A percentile compares a stretch with the other conserved stretches of the same genome.
phyloP scores from a whole-genome alignment of 306 rosid species.

The Medicago arabica region DNA sequence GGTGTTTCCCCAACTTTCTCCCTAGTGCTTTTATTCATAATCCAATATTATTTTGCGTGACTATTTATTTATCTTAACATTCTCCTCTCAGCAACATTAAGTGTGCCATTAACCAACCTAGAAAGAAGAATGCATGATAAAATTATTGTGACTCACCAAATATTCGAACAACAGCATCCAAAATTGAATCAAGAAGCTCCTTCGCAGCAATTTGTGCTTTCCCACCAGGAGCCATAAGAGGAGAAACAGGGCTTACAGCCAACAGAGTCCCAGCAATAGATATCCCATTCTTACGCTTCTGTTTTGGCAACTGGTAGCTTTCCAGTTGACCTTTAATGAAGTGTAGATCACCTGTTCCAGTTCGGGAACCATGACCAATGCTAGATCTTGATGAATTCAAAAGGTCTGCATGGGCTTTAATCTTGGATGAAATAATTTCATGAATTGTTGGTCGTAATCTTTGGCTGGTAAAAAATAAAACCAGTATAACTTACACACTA shows the following conservation, averaged over 20 bases:
- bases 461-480: conserved; percentile 74
- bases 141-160: conserved; percentile 66
- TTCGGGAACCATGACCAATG: conserved; percentile 62
- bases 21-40: conserved; percentile 5
- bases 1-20: conserved; percentile 12
- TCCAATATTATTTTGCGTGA: conserved; percentile 8
- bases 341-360: conserved; percentile 67
- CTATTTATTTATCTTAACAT: neutral
- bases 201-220: conserved; percentile 86
- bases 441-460: conserved; percentile 94
- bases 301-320: conserved; percentile 84
- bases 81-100: conserved; percentile 1
- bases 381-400: conserved; percentile 72
- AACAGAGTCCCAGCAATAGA: conserved; percentile 74
- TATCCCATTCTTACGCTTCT: conserved; percentile 87
- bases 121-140: conserved; percentile 6
- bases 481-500: conserved; percentile 34
- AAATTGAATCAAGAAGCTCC: conserved; percentile 89
- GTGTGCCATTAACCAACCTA: conserved; percentile 23
- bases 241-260: conserved; percentile 96
- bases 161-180: conserved; percentile 80
- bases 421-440: conserved; percentile 86
- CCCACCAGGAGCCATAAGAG: conserved; percentile 95
- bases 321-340: conserved; percentile 82
- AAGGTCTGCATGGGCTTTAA: conserved; percentile 74